Base-by-base conservation (phyloP, 2,329 filamentous ascomycete species). In the Pestalotiopsis fici region DNA sequence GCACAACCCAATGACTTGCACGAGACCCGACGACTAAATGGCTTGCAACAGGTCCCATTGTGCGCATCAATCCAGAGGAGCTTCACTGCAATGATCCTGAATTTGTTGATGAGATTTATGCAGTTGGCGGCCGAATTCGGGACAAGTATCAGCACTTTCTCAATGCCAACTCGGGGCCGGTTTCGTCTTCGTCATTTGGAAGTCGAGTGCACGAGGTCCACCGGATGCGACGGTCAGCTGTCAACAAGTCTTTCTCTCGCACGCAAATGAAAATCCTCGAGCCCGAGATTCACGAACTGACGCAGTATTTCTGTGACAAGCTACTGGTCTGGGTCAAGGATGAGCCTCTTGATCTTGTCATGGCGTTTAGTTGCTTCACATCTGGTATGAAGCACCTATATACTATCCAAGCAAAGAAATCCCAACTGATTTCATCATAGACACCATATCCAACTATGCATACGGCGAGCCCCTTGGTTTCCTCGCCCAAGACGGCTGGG, bases 41-140 rank as follows among this genome's bases (percentile, higher is more conserved):
- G n/a, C n/a, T n/a, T n/a, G n/a, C n/a, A n/a, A n/a, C n/a, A 68
- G 67, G 67, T 1, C 69, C 71, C 1, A 69, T 71, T 39, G 65
- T 72, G 12, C 65, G 71, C 1, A 71, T 72, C 56, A 70, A 68
- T 47, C 71, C 69, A 4, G 67, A 71, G 18, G 75, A 77, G 35
- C 69, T 74, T 23, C 71, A 72, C 56, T 69, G 68, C 61, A 68
- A 65, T n/a, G 68, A 71, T 25, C 65, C 68, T 0, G 68, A 67
- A 61, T 82, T 83, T 70, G 77, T 79, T 67, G 75, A 80, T 59
- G 79, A 80, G 57, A 70, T 83, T 27, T 83, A 80, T 69, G 73
- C 78, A 13, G 74, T 74, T 31, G 70, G 76, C 3, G 74, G 70
- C 59, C 69, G 73, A 47, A 74, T 72, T 15, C 72, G 79, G 59